Evolutionary conservation across 345 rosid species (phyloP), one percentile per base, ranked within the genome.

Genomic region (Populus euphratica): DNA sequence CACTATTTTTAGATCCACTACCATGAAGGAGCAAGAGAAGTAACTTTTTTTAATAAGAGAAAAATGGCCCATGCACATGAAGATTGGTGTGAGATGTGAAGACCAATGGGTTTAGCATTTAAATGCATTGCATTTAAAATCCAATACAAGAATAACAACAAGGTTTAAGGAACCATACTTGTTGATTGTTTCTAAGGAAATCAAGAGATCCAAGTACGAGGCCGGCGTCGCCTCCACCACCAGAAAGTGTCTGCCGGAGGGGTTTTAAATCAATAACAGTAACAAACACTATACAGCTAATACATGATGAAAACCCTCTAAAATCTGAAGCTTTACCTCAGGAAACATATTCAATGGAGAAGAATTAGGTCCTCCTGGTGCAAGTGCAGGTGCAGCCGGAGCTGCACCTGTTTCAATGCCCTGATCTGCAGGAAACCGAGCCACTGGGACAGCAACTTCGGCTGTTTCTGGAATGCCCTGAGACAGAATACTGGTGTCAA

Each of bases 311-410:
- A 63, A 78, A 69, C 72, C 62, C 67, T 33, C 63, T 12, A 14
- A 54, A 77, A 72, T 61, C 29, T 38, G 35, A 82, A 59, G 33
- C 38, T 79, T 76, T 80, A 93, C 99, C 98, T 92, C 93, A 50
- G 99, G 99, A 83, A 96, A 96, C 88, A 96, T 87, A 83, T 96
- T 92, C 85, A 96, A 87, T 73, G 99, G 99, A 68, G 97, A 86
- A n/a, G 98, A 78, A 86, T 96, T 96, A 67, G 98, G 99, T 73
- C 84, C 98, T 78, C 92, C 91, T 52, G 97, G 88, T 54, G 77
- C 80, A 43, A 93, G 90, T 70, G 87, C 82, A 64, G 75, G 81
- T 47, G 87, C 83, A 69, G 75, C 82, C 29, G 86, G 78, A 31
- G 90, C 80, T 69, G 88, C 86, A 67, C 84, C 91, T 61, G 88